A percentile compares a stretch with the other conserved stretches of the same genome.
phyloP scores from a whole-genome alignment of 208 protist genomes.

The Trichomonas gallinae region DNA sequence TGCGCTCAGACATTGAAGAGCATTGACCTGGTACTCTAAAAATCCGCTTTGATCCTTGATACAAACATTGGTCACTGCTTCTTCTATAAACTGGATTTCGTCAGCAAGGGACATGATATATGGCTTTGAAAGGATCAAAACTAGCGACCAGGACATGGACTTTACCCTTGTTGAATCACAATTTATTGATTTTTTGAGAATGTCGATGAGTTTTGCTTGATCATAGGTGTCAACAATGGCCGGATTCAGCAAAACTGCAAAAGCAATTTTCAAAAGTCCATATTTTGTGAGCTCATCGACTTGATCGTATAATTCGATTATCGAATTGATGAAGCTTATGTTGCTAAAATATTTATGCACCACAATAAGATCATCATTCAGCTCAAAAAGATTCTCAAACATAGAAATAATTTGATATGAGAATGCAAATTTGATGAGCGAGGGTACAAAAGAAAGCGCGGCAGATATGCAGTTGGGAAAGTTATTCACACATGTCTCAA shows the following conservation, averaged over 20 bases:
- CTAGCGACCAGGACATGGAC: not conserved
- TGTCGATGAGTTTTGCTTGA: not conserved
- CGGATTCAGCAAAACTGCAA: not conserved
- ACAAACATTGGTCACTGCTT: not conserved
- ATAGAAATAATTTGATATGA: not conserved
- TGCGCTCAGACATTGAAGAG: not conserved
- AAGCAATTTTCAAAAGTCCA: not conserved
- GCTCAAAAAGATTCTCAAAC: not conserved
- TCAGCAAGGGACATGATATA: not conserved
- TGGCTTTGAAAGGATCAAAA: not conserved
- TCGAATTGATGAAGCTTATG: not conserved
- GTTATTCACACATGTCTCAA: not conserved
- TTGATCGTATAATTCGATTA: not conserved
- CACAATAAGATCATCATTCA: not conserved
- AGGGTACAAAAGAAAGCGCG: not conserved
- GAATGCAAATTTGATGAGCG: not conserved
- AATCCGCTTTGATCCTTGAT: not conserved
- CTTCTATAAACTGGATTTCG: not conserved
- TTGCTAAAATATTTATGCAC: not conserved
- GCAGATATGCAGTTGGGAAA: not conserved
- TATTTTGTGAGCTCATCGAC: not conserved
- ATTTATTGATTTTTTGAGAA: not conserved
- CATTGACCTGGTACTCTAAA: not conserved
- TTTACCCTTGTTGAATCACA: not conserved
- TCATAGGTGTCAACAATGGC: not conserved